phyloP scores from a whole-genome alignment of 2,329 filamentous ascomycete species.

The Nigrospora osmanthi region DNA sequence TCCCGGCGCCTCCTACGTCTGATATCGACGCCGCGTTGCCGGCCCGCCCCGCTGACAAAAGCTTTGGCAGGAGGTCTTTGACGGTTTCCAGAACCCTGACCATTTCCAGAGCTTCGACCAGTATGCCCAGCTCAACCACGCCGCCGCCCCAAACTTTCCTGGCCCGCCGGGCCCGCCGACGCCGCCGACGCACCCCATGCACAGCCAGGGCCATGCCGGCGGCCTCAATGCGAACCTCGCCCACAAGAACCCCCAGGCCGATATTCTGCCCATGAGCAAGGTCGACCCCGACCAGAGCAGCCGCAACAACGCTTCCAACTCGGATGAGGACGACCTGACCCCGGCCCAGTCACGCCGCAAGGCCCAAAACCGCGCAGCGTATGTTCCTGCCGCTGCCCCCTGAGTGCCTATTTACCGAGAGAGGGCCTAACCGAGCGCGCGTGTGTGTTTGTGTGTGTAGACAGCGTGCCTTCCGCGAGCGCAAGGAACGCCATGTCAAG shows the following conservation, averaged over 20 bases:
- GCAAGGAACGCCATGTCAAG: constrained; percentile 90
- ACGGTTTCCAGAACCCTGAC: constrained; percentile 37
- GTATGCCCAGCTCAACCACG: constrained; percentile 32
- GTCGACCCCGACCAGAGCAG: constrained; percentile 30
- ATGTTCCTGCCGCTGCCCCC: constrained; percentile 21
- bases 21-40: constrained; percentile 5
- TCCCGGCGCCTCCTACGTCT: constrained; percentile 8
- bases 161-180: constrained; percentile 46
- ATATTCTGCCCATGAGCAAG: constrained; percentile 27
- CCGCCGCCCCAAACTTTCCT: constrained; percentile 24
- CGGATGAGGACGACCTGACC: constrained; percentile 47
- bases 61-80: constrained; percentile 39
- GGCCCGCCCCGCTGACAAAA: not conserved
- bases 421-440: constrained; percentile 1
- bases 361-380: constrained; percentile 56
- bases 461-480: constrained; percentile 91
- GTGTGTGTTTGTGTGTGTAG: constrained; percentile 36
- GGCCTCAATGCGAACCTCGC: constrained; percentile 8
- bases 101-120: constrained; percentile 39
- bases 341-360: constrained; percentile 52
- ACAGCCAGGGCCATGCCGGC: constrained; percentile 3
- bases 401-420: not conserved
- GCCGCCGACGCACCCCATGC: constrained; percentile 33
- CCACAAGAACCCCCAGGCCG: constrained; percentile 16
- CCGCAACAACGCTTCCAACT: constrained; percentile 35